A percentile compares a stretch with the other conserved stretches of the same genome.
phyloP scores from a whole-genome alignment of 73 alveolate species.

The Loxodes magnus region DNA sequence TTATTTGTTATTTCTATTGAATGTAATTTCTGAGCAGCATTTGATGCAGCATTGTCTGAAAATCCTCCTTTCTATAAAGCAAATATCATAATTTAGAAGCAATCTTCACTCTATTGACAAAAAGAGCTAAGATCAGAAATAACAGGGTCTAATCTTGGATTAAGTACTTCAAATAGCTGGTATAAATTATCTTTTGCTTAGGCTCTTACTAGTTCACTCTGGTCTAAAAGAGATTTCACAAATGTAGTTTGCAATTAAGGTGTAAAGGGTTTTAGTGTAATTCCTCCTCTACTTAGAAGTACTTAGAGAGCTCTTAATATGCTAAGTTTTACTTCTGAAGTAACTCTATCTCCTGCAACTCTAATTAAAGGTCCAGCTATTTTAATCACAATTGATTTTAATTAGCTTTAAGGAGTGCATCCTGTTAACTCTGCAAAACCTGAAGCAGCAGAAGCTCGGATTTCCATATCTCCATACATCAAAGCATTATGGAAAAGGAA shows the following conservation, averaged over 20 bases:
- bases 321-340: constrained; percentile 35
- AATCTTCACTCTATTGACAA: no score
- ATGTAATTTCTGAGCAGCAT: background rate
- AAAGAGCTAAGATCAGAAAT: constrained; percentile 2
- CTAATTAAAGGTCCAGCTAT: constrained; percentile 58
- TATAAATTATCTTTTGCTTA: background rate
- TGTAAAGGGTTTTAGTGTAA: constrained; percentile 27
- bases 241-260: constrained; percentile 42
- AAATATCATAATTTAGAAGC: no score
- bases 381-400: constrained; percentile 11
- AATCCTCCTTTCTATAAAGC: no score
- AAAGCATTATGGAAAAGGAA: background rate
- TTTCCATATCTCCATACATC: constrained; percentile 8
- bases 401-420: background rate
- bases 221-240: constrained; percentile 26
- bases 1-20: background rate
- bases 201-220: constrained; percentile 8
- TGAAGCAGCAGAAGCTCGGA: constrained; percentile 2
- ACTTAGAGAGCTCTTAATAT: constrained; percentile 35
- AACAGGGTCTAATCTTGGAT: constrained; percentile 2
- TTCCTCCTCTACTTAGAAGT: constrained; percentile 4
- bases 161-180: background rate
- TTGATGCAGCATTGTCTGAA: background rate
- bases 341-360: constrained; percentile 51
- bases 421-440: background rate